Percentiles rank a stretch among this genome's conserved stretches.
These are phyloP conservation scores for Meripilus lineatus DNA, from an alignment of 1,284 basidiomycete species.

Conservation along the genomic window DNA sequence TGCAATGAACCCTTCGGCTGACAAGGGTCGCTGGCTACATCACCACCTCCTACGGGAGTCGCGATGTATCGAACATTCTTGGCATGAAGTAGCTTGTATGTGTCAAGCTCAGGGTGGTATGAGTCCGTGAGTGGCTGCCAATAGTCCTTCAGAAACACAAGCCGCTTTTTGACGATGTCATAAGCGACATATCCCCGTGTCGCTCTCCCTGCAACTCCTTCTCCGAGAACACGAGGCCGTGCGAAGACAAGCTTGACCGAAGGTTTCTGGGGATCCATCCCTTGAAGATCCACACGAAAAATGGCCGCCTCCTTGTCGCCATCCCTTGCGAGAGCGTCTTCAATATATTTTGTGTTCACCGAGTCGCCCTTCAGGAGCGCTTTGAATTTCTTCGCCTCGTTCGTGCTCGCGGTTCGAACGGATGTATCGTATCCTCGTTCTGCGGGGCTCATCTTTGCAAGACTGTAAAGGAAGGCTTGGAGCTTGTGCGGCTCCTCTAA, in stretches of 20 bases:
- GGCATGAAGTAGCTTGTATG: background rate
- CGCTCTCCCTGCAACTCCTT: background rate
- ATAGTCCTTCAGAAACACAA: slow-evolving; percentile 4
- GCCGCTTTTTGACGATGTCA: background rate
- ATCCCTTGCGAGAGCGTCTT: background rate
- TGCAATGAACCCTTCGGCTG: background rate
- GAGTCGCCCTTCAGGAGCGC: background rate
- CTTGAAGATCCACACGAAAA: background rate
- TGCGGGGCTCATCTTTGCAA: background rate
- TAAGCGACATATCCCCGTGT: slow-evolving; percentile 2
- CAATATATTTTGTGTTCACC: background rate
- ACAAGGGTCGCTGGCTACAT: background rate
- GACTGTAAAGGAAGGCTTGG: background rate
- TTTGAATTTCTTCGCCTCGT: background rate
- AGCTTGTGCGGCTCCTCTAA: background rate
- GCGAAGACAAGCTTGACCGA: background rate
- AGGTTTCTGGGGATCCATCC: background rate
- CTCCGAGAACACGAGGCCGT: background rate
- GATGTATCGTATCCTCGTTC: slow-evolving; percentile 1
- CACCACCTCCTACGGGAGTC: slow-evolving; percentile 26
- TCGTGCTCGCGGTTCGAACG: background rate
- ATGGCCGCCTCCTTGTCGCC: background rate
- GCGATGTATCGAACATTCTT: background rate
- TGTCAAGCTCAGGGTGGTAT: background rate
- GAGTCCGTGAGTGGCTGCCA: background rate